Conservation (phyloP, 352 stramenopile genomes). For the Phytophthora sojae region DNA sequence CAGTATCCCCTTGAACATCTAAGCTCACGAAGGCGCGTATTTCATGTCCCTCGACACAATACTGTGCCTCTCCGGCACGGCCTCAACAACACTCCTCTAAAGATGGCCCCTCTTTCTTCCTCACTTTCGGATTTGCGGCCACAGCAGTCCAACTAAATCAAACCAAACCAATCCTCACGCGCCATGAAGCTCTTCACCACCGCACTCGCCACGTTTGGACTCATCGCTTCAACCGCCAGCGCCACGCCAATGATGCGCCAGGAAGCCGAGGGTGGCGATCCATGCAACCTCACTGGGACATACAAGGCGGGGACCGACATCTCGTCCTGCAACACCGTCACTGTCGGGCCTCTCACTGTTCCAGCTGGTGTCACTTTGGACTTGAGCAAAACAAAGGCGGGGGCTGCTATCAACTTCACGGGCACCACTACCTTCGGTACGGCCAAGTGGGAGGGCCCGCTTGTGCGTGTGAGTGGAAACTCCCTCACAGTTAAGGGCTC, state of each 20-base stretch:
- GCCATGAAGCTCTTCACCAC: slow-evolving; percentile 33
- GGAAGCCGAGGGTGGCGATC: slow-evolving; percentile 17
- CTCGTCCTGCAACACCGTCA: slow-evolving; percentile 35
- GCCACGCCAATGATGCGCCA: slow-evolving; percentile 27
- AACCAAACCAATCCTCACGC: too few species aligned
- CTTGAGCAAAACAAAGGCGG: slow-evolving; percentile 32
- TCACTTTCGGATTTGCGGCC: too few species aligned
- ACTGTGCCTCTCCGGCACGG: too few species aligned
- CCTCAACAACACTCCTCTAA: too few species aligned
- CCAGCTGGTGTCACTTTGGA: slow-evolving; percentile 42
- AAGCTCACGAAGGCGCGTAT: too few species aligned
- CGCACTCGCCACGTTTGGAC: background rate
- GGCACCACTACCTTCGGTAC: slow-evolving; percentile 47
- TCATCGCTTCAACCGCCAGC: slow-evolving; percentile 8
- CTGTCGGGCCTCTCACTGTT: slow-evolving; percentile 36
- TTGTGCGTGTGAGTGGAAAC: slow-evolving; percentile 37
- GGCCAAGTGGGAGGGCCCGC: slow-evolving; percentile 37
- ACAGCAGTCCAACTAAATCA: too few species aligned
- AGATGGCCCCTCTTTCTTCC: too few species aligned
- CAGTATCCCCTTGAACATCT: too few species aligned
- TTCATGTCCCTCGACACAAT: too few species aligned
- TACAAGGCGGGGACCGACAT: slow-evolving; percentile 42
- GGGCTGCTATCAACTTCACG: slow-evolving; percentile 41
- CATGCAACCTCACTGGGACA: slow-evolving; percentile 39
- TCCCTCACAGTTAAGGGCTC: slow-evolving; percentile 41